Percentiles rank a stretch among this genome's conserved stretches.
Conservation (phyloP, 805 yeast species). For the Candida maris region DNA sequence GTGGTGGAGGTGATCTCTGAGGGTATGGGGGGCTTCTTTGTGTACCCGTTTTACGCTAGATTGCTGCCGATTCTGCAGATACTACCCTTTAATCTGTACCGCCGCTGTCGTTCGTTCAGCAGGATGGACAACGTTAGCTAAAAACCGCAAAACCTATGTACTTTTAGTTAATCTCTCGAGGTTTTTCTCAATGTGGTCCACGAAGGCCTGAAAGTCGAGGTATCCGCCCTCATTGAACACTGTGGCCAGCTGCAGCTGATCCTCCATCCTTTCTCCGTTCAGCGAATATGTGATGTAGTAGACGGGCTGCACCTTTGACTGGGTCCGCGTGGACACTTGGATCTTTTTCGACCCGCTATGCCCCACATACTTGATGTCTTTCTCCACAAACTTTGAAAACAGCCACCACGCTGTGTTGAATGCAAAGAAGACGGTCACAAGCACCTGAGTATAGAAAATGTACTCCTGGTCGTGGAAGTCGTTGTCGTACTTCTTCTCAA, state of each 20-base stretch:
- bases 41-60: slow-evolving; percentile 46
- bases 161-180: slow-evolving; percentile 21
- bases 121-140: slow-evolving; percentile 28
- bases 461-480: slow-evolving; percentile 38
- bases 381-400: slow-evolving; percentile 34
- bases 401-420: slow-evolving; percentile 35
- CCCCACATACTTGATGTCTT: slow-evolving; percentile 48
- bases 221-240: slow-evolving; percentile 47
- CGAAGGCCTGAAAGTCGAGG: slow-evolving; percentile 35
- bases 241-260: slow-evolving; percentile 35
- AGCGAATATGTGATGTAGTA: slow-evolving; percentile 37
- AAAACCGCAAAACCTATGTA: slow-evolving; percentile 6
- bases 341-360: slow-evolving; percentile 34
- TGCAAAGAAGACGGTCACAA: slow-evolving; percentile 37
- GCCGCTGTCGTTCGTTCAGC: slow-evolving; percentile 25
- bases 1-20: slow-evolving; percentile 32
- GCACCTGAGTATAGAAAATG: slow-evolving; percentile 32
- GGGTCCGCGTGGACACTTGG: slow-evolving; percentile 34
- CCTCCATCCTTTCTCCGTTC: slow-evolving; percentile 20
- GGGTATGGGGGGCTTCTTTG: slow-evolving; percentile 41
- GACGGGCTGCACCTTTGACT: slow-evolving; percentile 41
- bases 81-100: slow-evolving; percentile 40
- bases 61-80: slow-evolving; percentile 40
- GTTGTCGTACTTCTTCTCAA: slow-evolving; percentile 44
- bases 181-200: slow-evolving; percentile 22